phyloP scores from a whole-genome alignment of 2,329 filamentous ascomycete genomes.

The Diaporthe humulicola region DNA sequence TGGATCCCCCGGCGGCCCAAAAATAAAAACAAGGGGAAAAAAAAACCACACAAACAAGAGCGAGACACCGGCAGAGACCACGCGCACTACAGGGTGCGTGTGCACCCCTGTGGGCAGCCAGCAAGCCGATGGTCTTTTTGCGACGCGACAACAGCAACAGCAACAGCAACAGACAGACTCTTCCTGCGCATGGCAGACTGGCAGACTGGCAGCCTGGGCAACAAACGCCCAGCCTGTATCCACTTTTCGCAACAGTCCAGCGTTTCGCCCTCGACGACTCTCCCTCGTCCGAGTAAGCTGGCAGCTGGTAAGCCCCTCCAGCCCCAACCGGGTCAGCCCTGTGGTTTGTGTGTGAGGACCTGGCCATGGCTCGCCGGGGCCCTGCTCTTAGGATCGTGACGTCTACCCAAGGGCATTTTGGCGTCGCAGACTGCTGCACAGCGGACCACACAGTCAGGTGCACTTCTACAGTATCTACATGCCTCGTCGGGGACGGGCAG shows the following conservation, averaged over 20 bases:
- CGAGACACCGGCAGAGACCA: neutral
- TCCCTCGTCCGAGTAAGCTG: neutral
- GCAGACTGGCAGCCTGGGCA: neutral
- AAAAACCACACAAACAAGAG: neutral
- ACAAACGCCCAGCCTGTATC: neutral
- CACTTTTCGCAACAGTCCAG: neutral
- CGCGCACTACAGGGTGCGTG: neutral
- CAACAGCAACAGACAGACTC: neutral
- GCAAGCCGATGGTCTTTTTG: neutral
- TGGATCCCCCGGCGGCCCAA: neutral
- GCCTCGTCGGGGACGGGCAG: neutral
- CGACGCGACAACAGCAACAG: no score
- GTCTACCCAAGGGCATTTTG: no score
- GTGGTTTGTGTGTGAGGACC: neutral
- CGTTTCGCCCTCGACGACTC: neutral
- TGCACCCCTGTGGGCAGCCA: no score
- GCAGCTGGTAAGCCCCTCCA: no score
- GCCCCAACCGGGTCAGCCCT: neutral
- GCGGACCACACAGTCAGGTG: no score
- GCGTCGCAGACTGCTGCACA: neutral
- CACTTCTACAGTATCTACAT: no score
- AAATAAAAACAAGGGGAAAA: neutral
- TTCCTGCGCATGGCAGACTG: no score
- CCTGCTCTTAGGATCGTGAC: no score
- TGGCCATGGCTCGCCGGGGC: neutral